Percentiles rank a stretch among this genome's conserved stretches.
Conservation (phyloP, 202 grass and related monocot genomes). For the Schoenoplectus tabernaemontani region DNA sequence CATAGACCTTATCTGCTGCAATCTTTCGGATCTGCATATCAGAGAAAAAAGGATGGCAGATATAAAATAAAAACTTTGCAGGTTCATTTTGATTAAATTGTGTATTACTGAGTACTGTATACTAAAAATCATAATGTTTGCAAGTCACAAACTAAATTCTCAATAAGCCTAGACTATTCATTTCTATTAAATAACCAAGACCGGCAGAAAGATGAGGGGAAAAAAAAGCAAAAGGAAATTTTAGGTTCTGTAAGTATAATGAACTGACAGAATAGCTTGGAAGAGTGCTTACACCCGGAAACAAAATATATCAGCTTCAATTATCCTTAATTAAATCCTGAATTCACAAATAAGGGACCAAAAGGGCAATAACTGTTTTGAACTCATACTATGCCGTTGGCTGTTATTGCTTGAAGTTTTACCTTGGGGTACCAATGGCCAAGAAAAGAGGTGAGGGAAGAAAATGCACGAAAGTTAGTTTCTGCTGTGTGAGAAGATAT, state of each 20-base stretch:
- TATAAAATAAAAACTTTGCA: neutral
- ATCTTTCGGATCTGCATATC: slow-evolving; percentile 62
- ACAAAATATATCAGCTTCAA: neutral
- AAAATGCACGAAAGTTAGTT: slow-evolving; percentile 54
- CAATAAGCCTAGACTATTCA: slow-evolving; percentile 5
- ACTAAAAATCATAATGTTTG: neutral
- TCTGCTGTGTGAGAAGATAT: slow-evolving; percentile 54
- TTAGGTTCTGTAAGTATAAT: neutral
- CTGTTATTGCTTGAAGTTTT: neutral
- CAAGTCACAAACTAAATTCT: neutral
- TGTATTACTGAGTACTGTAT: neutral
- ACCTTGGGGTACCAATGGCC: slow-evolving; percentile 91
- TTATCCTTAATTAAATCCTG: neutral
- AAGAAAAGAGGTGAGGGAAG: slow-evolving; percentile 63
- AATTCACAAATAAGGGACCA: neutral
- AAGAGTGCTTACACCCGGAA: neutral
- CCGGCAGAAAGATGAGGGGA: slow-evolving; percentile 3
- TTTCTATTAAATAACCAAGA: neutral
- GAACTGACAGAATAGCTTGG: neutral
- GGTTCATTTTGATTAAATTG: neutral
- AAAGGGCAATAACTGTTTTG: neutral
- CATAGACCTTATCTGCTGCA: slow-evolving; percentile 85
- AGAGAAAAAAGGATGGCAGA: neutral
- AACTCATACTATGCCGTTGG: neutral
- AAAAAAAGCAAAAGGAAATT: neutral